phyloP scores from a whole-genome alignment of 1,284 basidiomycete genomes.

The Boletellus sp. region DNA sequence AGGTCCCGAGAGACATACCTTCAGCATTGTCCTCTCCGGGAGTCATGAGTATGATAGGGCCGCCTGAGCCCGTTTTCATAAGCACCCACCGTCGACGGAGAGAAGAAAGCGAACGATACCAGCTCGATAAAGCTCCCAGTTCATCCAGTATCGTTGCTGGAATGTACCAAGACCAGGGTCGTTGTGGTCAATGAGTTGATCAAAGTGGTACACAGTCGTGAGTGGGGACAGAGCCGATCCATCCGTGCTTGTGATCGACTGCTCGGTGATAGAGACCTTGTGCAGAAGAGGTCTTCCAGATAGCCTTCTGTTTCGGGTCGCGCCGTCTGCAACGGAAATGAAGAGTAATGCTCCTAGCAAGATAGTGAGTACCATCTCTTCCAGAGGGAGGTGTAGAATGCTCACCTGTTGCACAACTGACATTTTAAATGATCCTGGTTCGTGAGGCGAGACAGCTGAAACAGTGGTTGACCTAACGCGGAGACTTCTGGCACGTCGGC shows the following conservation, averaged over 20 bases:
- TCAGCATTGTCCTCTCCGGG: conserved; percentile 46
- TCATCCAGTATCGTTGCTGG: conserved; percentile 68
- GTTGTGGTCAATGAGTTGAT: conserved; percentile 71
- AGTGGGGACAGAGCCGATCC: conserved; percentile 12
- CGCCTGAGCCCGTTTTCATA: conserved; percentile 39
- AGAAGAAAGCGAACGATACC: conserved; percentile 33
- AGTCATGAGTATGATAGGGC: conserved; percentile 62
- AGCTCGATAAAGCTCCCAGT: conserved; percentile 57
- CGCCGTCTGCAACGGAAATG: conserved; percentile 15
- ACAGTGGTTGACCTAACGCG: too few relatives aligned
- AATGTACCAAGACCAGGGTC: conserved; percentile 69
- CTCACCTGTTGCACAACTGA: background rate
- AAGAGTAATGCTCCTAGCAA: conserved; percentile 5
- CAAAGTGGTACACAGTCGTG: conserved; percentile 49
- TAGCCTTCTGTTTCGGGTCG: conserved; percentile 20
- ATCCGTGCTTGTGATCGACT: conserved; percentile 6
- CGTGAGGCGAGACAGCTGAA: too few relatives aligned
- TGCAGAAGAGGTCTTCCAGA: conserved; percentile 18
- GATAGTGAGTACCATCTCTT: conserved; percentile 12
- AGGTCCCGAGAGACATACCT: conserved; percentile 26
- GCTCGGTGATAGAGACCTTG: conserved; percentile 13
- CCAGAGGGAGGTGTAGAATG: background rate
- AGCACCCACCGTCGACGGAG: background rate
- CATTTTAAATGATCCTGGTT: too few relatives aligned
- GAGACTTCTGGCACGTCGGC: too few relatives aligned